Evolutionary conservation across 108 stramenopile species (phyloP), one percentile per base, ranked within the genome.

Genomic region (Cyclostephanos invisitatus): DNA sequence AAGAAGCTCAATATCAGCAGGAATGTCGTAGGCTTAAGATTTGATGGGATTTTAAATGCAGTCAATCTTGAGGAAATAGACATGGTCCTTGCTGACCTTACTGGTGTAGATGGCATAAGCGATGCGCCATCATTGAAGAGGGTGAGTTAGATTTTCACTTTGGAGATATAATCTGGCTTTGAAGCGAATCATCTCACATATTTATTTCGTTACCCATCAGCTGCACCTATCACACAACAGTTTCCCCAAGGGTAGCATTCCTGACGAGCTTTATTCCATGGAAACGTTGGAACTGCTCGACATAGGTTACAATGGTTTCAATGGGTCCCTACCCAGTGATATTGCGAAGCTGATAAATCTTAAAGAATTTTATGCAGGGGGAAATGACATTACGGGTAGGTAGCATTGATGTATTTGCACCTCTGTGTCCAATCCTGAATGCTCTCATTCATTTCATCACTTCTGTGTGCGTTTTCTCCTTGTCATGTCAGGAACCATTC

Each of bases 11-110:
- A 91, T 64, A 82, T 95, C 57, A 77, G 83, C 36, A 73, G 67
- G 67, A 95, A 92, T 72, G 53, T 65, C 44, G 81, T 95, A 7
- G 82, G 75, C 38, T 32, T 95, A 15, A 63, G 55, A 14, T 89
- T 92, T 59, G 73, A 83, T 60, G 91, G 83, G 28, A 83, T 92
- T 36, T 81, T 64, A 9, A 50, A 73, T 24, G 84, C 87, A 12
- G n/a, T 64, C n/a, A 65, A 68, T 11, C 77, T 93, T 6, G 81
- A 86, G 77, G 80, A 86, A 50, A 73, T 93, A 15, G 74, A 73
- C 15, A 68, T 93, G 2, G 73, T 77, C 50, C 68, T 82, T 48
- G 86, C 89, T 27, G 81, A 84, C 48, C 40, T 90, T 25, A 73
- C 49, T 11, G 66, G 73, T 51, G 27, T 93, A 42, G 53, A 81